Conservation (phyloP, 192 early-diverging fungal genomes). For the Endogone sp. region DNA sequence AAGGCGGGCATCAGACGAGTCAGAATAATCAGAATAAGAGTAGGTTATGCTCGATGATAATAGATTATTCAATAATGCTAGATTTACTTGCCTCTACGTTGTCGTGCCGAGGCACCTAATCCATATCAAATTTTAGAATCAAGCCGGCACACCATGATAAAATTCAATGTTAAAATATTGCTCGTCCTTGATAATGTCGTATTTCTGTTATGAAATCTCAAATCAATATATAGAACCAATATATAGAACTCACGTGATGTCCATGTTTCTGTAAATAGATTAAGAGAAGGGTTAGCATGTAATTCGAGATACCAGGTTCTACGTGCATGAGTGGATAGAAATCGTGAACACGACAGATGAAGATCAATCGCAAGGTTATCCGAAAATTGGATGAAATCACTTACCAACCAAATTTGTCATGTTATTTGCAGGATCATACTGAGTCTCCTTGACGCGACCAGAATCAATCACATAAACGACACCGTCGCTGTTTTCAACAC, state of each 20-base stretch:
- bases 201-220: too few relatives aligned
- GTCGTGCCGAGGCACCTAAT: conserved; percentile 51
- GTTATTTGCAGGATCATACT: conserved; percentile 46
- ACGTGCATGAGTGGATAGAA: too few relatives aligned
- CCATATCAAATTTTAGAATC: conserved; percentile 10
- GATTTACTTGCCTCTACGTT: conserved; percentile 44
- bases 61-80: too few relatives aligned
- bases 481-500: conserved; percentile 60
- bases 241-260: conserved; percentile 34
- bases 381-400: too few relatives aligned
- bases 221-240: too few relatives aligned
- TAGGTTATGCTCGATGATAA: too few relatives aligned
- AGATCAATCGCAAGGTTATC: too few relatives aligned
- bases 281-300: too few relatives aligned
- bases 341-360: too few relatives aligned
- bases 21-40: neutral
- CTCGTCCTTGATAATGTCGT: too few relatives aligned
- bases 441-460: conserved; percentile 61
- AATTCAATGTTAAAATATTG: neutral
- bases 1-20: neutral
- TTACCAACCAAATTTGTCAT: conserved; percentile 56
- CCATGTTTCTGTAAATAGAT: conserved; percentile 19
- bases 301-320: too few relatives aligned
- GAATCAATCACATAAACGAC: conserved; percentile 69
- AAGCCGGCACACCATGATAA: neutral